A percentile compares a stretch with the other conserved stretches of the same genome.
Evolutionary conservation across 306 rosid genomes (phyloP).

Genomic region (Comarum palustre): DNA sequence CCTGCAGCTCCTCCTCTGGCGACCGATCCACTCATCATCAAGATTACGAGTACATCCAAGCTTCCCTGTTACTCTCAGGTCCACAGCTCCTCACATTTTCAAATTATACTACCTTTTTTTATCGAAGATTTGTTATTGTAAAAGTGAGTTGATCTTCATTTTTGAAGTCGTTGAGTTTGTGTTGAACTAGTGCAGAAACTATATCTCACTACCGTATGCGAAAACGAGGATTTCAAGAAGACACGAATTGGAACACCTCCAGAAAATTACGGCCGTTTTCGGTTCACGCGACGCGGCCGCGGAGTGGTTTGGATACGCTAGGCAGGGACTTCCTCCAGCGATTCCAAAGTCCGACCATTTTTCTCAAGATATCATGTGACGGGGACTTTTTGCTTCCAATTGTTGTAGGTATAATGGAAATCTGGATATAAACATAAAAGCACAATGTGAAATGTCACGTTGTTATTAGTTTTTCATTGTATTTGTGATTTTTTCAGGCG

Average conservation of each 20-base stretch:
- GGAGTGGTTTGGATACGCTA: conserved; percentile 32
- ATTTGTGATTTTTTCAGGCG: conserved; percentile 48
- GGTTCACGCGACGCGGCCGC: conserved; percentile 22
- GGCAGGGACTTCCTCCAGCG: conserved; percentile 58
- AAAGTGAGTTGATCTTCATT: not conserved
- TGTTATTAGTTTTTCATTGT: conserved; percentile 1
- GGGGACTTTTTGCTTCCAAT: conserved; percentile 88
- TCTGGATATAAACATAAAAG: not conserved
- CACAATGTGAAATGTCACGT: not conserved
- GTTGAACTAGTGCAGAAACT: conserved; percentile 66
- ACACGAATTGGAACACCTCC: conserved; percentile 42
- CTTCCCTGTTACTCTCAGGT: conserved; percentile 91
- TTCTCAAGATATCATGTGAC: conserved; percentile 88
- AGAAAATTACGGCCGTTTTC: conserved; percentile 37
- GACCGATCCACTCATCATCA: conserved; percentile 48
- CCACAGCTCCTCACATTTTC: conserved; percentile 7
- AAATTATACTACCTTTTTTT: no score
- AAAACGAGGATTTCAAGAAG: conserved; percentile 55
- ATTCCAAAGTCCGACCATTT: conserved; percentile 81
- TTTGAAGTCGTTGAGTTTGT: not conserved
- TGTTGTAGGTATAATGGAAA: conserved; percentile 62
- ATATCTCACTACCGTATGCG: conserved; percentile 64
- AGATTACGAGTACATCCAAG: conserved; percentile 59
- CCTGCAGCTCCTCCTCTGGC: conserved; percentile 45
- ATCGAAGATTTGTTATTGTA: not conserved